Percentiles rank a stretch among this genome's conserved stretches.
Evolutionary conservation across 805 yeast species (phyloP).

Genomic region (Candida qinlingensis): DNA sequence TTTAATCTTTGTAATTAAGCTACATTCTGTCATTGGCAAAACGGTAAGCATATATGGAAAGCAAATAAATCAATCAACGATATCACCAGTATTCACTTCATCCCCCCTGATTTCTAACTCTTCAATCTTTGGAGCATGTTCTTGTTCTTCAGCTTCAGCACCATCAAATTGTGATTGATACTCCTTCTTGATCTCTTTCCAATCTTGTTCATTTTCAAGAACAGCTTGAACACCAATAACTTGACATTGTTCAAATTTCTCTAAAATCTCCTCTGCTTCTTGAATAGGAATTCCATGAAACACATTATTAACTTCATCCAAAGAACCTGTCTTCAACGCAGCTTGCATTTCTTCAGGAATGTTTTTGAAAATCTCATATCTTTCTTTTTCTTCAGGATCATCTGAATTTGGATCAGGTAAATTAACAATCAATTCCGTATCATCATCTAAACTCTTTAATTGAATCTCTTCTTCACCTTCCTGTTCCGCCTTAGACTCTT

Average conservation of each 20-base stretch:
- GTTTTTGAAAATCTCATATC: conserved; percentile 50
- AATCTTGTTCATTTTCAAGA: conserved; percentile 68
- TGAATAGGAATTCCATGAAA: conserved; percentile 67
- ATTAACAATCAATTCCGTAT: conserved; percentile 64
- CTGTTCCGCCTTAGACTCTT: conserved; percentile 39
- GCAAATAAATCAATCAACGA: conserved; percentile 30
- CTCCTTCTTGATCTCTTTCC: conserved; percentile 47
- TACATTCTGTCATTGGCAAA: not conserved
- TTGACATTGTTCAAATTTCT: conserved; percentile 70
- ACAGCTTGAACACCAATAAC: conserved; percentile 79
- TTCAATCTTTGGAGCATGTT: conserved; percentile 10
- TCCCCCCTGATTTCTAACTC: conserved; percentile 11
- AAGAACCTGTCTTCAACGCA: conserved; percentile 66
- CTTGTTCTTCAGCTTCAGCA: conserved; percentile 3
- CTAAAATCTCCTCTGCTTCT: conserved; percentile 77
- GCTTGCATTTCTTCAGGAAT: conserved; percentile 59
- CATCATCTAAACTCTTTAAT: conserved; percentile 81
- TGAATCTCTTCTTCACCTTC: conserved; percentile 73
- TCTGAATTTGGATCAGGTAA: conserved; percentile 53
- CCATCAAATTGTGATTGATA: conserved; percentile 24
- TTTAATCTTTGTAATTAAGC: not conserved
- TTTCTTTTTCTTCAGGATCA: conserved; percentile 36
- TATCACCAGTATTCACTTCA: conserved; percentile 30
- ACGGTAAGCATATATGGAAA: not conserved
- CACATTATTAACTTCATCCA: conserved; percentile 79